Evolutionary conservation across 2,329 filamentous ascomycete genomes (phyloP).

Genomic region (Pseudogymnoascus sp.): DNA sequence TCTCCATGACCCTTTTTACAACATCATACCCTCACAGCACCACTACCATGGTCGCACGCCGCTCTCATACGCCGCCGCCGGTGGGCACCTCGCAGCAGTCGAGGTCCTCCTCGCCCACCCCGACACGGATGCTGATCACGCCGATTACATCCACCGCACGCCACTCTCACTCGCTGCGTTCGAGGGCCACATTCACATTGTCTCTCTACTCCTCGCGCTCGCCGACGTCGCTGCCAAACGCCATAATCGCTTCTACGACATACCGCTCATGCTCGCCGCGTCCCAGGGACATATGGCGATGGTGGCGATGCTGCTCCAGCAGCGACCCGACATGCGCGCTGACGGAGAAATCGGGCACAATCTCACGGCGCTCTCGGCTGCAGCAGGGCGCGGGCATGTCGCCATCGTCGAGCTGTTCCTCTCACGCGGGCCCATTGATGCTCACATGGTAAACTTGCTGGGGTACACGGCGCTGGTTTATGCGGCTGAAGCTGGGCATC

Average conservation of each 20-base stretch:
- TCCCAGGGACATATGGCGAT: not conserved
- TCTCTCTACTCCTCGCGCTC: not conserved
- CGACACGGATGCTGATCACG: not conserved
- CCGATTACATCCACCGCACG: not conserved
- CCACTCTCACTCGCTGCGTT: not conserved
- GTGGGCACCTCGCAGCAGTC: not conserved
- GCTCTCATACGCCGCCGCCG: not conserved
- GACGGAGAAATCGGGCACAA: not conserved
- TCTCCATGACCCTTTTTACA: not conserved
- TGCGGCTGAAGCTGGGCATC: not conserved
- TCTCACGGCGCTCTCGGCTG: not conserved
- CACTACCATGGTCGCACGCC: not conserved
- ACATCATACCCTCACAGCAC: not conserved
- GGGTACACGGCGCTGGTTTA: not conserved
- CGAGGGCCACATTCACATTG: not conserved
- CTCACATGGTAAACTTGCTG: no score
- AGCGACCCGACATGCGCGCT: not conserved
- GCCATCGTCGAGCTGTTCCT: not conserved
- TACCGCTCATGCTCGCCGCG: not conserved
- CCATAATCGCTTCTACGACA: not conserved
- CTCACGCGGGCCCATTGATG: not conserved
- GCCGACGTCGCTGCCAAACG: not conserved
- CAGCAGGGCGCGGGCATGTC: not conserved
- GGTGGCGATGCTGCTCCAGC: not conserved
- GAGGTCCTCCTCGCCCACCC: not conserved